A percentile compares a stretch with the other conserved stretches of the same genome.
These are phyloP conservation scores for Bathelium albidoporum DNA, from an alignment of 495 filamentous ascomycete genomes.

Conservation along the genomic window DNA sequence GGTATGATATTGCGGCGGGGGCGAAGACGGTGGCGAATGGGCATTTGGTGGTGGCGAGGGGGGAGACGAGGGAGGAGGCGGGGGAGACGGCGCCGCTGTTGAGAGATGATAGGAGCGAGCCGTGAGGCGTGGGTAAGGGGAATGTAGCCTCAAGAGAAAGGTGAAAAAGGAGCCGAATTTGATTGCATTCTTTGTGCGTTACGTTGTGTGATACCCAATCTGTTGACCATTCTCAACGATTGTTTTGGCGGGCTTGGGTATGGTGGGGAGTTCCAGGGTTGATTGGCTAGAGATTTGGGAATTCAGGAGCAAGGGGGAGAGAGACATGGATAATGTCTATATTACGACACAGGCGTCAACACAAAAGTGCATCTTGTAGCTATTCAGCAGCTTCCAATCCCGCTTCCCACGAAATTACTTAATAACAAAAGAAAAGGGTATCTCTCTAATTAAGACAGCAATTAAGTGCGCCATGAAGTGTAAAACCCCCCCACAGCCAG, in stretches of 20 bases:
- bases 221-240: not conserved
- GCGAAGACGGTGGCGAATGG: not conserved
- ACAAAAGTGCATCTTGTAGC: not conserved
- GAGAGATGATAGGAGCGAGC: slow-evolving; percentile 15
- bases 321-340: not conserved
- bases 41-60: slow-evolving; percentile 9
- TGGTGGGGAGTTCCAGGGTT: too few relatives aligned
- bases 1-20: not conserved
- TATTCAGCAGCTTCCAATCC: not conserved
- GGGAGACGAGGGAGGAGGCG: slow-evolving; percentile 21
- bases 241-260: too few relatives aligned
- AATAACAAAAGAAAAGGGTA: not conserved
- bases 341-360: not conserved
- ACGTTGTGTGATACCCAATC: not conserved
- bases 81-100: slow-evolving; percentile 38
- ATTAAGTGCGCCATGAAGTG: not conserved
- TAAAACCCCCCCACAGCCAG: not conserved
- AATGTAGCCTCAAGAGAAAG: not conserved
- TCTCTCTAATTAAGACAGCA: not conserved
- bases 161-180: not conserved
- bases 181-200: not conserved
- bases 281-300: not conserved
- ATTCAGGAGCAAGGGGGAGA: not conserved
- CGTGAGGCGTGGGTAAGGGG: not conserved
- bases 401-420: not conserved